These are phyloP conservation scores for Nakaseomyces uthaithaninus DNA, from an alignment of 1,139 yeast species.

Conservation along the genomic window DNA sequence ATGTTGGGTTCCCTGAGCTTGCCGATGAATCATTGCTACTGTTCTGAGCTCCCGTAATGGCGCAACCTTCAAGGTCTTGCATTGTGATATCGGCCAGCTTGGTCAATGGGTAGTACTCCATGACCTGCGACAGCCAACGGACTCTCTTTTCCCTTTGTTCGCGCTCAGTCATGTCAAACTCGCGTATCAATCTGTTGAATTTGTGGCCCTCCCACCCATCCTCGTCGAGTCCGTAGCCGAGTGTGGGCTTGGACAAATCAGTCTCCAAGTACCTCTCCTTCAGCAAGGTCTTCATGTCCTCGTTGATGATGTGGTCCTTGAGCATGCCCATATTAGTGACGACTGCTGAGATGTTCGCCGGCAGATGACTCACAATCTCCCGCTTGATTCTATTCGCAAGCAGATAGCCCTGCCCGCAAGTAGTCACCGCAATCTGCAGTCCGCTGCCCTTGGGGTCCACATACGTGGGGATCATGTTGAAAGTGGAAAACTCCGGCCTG, in stretches of 20 bases:
- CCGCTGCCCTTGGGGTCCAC: constrained; percentile 50
- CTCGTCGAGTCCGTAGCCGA: constrained; percentile 55
- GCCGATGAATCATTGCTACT: too few species aligned
- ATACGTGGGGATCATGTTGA: constrained; percentile 66
- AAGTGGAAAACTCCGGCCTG: constrained; percentile 62
- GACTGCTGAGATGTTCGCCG: constrained; percentile 59
- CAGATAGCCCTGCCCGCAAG: constrained; percentile 86
- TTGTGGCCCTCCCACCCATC: constrained; percentile 55
- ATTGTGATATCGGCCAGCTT: constrained; percentile 41
- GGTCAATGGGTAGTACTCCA: constrained; percentile 78
- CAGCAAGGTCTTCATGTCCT: constrained; percentile 35
- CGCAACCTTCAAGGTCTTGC: constrained; percentile 19
- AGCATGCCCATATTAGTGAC: constrained; percentile 64
- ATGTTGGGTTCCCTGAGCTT: too few species aligned
- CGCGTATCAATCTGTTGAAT: constrained; percentile 56
- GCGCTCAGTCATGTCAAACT: constrained; percentile 46
- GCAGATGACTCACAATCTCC: constrained; percentile 59
- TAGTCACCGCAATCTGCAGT: constrained; percentile 76
- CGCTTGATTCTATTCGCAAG: constrained; percentile 74
- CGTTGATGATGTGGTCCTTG: constrained; percentile 47
- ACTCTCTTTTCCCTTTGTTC: constrained; percentile 54
- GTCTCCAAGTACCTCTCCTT: constrained; percentile 17
- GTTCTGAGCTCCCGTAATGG: not conserved
- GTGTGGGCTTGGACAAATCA: constrained; percentile 17
- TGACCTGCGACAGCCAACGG: constrained; percentile 83